Base-by-base conservation (phyloP, 2,329 filamentous ascomycete species). In the Beauveria medogensis region DNA sequence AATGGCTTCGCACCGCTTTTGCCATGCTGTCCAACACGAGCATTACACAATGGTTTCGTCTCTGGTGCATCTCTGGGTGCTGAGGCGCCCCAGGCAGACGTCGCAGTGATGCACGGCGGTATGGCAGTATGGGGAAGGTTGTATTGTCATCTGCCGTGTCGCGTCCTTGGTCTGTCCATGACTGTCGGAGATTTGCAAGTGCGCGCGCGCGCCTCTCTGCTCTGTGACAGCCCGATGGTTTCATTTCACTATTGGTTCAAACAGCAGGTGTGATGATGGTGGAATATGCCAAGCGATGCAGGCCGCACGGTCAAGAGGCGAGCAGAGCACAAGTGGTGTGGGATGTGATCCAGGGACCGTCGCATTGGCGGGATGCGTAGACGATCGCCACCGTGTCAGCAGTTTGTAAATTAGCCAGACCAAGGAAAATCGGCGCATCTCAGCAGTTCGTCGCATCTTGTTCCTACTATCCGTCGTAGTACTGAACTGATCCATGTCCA, bases 21-120 rank as follows among this genome's bases (percentile, higher is more conserved):
- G 12, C 55, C 2, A 50, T 43, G 55, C 56, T 59, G 56, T 59
- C 37, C 37, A 46, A 59, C 56, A 40, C 48, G 24, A 43, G 30
- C 14, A 30, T 28, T 37, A 20, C 12, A n/a, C 20, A 48, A n/a
- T 48, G 20, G 5, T n/a, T 28, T 48, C 30, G 14, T n/a, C 30
- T 47, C 26, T 48, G 24, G 24, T 24, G 24, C 22, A 22, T n/a
- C 30, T 47, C 26, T 48, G 16, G n/a, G n/a, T 16, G 28, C 14
- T n/a, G 8, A 37, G 22, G 20, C 41, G 43, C 28, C 37, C 7
- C 43, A 57, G 44, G 30, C 44, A 43, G 34, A 51, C 47, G 47
- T 37, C 22, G 55, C 30, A 7, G 55, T 30, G 46, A 58, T 18
- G 34, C 44, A 57, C 41, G 46, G 22, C 46, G 24, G 44, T 20